phyloP scores from a whole-genome alignment of 352 stramenopile species.

The Pythium periplocum region DNA sequence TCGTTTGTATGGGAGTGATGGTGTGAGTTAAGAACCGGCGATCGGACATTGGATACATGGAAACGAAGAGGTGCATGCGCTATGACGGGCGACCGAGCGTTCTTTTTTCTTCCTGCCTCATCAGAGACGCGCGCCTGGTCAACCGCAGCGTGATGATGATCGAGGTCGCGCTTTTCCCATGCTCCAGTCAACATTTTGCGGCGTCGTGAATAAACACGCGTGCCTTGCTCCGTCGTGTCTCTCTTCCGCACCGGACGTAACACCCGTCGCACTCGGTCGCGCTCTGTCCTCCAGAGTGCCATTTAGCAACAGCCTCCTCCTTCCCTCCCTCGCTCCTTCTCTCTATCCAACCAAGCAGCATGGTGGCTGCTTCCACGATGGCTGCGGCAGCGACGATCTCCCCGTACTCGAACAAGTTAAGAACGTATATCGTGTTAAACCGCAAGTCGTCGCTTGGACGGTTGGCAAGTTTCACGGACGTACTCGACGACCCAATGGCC shows the following conservation, averaged over 20 bases:
- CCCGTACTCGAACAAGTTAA: constrained; percentile 16
- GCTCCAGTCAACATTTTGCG: constrained; percentile 1
- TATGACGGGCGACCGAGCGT: no score
- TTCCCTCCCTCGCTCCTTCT: background rate
- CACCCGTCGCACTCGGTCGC: background rate
- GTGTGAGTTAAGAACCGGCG: no score
- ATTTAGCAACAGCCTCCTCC: background rate
- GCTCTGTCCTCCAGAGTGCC: background rate
- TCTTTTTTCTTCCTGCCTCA: no score
- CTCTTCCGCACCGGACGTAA: background rate
- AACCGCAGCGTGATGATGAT: no score
- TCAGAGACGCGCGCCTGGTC: no score
- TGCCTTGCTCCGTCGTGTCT: background rate
- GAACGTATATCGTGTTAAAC: constrained; percentile 23
- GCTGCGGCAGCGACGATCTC: constrained; percentile 6
- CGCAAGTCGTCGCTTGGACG: constrained; percentile 19
- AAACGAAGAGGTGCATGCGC: no score
- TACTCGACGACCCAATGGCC: constrained; percentile 11
- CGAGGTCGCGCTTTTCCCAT: background rate
- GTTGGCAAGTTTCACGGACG: constrained; percentile 17
- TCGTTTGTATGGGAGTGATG: no score
- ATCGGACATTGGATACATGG: no score
- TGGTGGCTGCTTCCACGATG: constrained; percentile 11
- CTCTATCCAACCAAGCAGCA: constrained; percentile 1
- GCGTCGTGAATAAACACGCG: constrained; percentile 4